Base-by-base conservation (phyloP, 225 moss, liverwort and hornwort species). In the Marchantia polymorpha region DNA sequence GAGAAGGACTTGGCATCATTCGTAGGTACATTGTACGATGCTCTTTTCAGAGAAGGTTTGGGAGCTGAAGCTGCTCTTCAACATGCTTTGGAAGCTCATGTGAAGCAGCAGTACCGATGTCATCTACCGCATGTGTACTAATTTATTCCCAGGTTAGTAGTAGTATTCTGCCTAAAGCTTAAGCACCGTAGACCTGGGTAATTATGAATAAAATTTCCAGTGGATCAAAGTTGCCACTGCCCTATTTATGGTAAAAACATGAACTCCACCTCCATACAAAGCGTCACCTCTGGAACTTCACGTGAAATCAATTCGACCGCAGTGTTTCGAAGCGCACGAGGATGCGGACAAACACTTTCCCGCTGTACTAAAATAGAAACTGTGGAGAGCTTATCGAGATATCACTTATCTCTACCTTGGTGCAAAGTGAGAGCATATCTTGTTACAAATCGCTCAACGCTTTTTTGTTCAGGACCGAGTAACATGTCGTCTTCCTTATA, bases 91-190 rank as follows among this genome's bases (percentile, higher is more conserved):
- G 91, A 99, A 13, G 82, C 88, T 25, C 93, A 99, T 85, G 93
- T 91, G 10, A 95, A 95, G 76, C 99, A 92, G 85, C 90, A 85
- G 47, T 99, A 99, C 84, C 90, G 87, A 67, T 99, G 99, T 88
- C 83, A 89, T 69, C 76, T 86, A 52, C 82, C 84, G 10, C 82
- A 82, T 27, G 63, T 26, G 22, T 72, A 30, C 58, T 84, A 74
- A 84, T 79, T 81, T 56, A 51, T 86, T 65, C 85, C 79, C 53
- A 54, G 73, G 53, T 26, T 54, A 54, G 73, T 73, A 73, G 53
- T 54, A 72, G 76, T 79, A 79, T 73, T 22, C 52, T 69, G 67
- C 47, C 75, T 53, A 30, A 72, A 25, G 53, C 19, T 59, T 50
- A 14, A 77, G 82, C 78, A 49, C 61, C 12, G 27, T 14, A 72